Base-by-base conservation (phyloP, 257 asterid genomes). In the Penstemon davidsonii region DNA sequence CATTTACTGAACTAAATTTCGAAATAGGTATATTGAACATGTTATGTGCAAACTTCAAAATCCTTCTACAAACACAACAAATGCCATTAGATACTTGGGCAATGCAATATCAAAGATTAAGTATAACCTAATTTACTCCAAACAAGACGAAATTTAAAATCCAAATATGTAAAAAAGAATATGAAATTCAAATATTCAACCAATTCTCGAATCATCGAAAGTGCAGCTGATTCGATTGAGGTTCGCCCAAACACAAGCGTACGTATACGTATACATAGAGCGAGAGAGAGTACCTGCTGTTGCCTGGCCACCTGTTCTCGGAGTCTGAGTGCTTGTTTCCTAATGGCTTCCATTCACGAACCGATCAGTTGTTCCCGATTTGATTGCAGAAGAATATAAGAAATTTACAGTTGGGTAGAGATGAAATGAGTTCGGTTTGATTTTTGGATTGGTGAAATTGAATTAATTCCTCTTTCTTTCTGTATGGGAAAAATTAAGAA, bases 241-340 rank as follows among this genome's bases (percentile, higher is more conserved):
- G n/a, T n/a, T 55, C 10, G 18, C 59, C 45, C 44, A 7, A 45
- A 59, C n/a, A n/a, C n/a, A n/a, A n/a, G n/a, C n/a, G n/a, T n/a
- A n/a, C n/a, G n/a, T n/a, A n/a, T n/a, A n/a, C n/a, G n/a, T n/a
- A n/a, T n/a, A n/a, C n/a, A n/a, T n/a, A n/a, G n/a, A n/a, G n/a
- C n/a, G n/a, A n/a, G n/a, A n/a, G n/a, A n/a, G n/a, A n/a, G 64
- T 62, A 66, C 88, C 75, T 83, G 88, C 61, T 83, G 88, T 62
- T 83, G 88, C 49, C 85, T 76, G 39, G 86, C 81, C 73, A 83
- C 88, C 65, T n/a, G n/a, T n/a, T n/a, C n/a, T n/a, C n/a, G n/a
- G n/a, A n/a, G n/a, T n/a, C n/a, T n/a, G n/a, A n/a, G 73, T 47
- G 88, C 88, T 71, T 83, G 86, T 51, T 80, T 83, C 58, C 83